Percentiles rank a stretch among this genome's conserved stretches.
Evolutionary conservation across 2,329 filamentous ascomycete species (phyloP).

Genomic region (Aspergillus piperis): DNA sequence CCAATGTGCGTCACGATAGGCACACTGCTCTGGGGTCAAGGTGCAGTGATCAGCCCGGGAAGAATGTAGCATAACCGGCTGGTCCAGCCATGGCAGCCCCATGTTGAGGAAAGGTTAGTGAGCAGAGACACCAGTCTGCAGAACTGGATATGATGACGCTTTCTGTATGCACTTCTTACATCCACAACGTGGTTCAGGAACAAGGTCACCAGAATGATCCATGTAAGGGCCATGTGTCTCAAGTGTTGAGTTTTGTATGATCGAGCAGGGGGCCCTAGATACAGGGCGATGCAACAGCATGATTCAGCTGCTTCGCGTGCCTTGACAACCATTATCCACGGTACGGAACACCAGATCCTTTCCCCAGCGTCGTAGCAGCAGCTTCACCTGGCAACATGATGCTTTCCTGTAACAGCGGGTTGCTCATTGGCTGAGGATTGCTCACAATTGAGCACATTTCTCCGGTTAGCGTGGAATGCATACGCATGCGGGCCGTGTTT

Average conservation of each 20-base stretch:
- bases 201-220: background rate
- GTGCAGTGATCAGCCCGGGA: constrained; percentile 31
- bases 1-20: constrained; percentile 30
- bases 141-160: background rate
- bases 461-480: constrained; percentile 1
- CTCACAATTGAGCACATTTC: constrained; percentile 34
- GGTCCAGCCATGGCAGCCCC: constrained; percentile 33
- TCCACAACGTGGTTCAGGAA: background rate
- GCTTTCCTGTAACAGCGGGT: background rate
- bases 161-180: background rate
- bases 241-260: background rate
- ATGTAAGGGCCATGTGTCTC: background rate
- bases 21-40: constrained; percentile 33
- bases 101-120: constrained; percentile 1
- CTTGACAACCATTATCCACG: background rate
- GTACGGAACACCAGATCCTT: background rate
- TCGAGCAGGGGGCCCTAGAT: background rate
- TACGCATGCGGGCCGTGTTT: background rate
- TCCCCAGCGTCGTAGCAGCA: background rate
- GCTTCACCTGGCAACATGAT: background rate
- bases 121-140: background rate
- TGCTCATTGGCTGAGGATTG: constrained; percentile 22
- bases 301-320: background rate
- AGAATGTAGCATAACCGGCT: constrained; percentile 37
- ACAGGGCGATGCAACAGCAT: background rate